Conservation (phyloP, 2,329 filamentous ascomycete species). For the Furcasterigmium furcatum region DNA sequence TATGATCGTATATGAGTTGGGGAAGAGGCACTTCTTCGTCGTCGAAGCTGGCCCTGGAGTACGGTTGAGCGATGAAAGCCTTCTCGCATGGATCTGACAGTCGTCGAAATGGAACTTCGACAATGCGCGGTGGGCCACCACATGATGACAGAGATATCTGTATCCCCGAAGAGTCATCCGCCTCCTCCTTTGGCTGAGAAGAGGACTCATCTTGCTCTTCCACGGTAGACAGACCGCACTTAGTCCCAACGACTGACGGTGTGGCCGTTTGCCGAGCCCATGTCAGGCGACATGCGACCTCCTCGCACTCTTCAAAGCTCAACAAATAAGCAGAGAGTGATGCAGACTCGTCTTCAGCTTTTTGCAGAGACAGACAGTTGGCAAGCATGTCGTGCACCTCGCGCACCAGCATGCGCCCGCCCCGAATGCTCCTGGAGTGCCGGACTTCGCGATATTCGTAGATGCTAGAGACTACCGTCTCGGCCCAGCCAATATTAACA, state of each 20-base stretch:
- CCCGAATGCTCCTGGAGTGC: conserved; percentile 68
- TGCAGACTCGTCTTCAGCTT: conserved; percentile 20
- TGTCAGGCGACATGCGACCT: conserved; percentile 68
- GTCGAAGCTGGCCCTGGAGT: conserved; percentile 61
- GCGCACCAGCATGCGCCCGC: conserved; percentile 67
- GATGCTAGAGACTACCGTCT: conserved; percentile 80
- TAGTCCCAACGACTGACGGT: conserved; percentile 16
- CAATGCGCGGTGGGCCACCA: conserved; percentile 28
- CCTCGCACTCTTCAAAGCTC: conserved; percentile 78
- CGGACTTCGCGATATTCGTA: conserved; percentile 87
- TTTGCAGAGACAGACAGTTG: conserved; percentile 18
- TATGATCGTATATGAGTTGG: conserved; percentile 69
- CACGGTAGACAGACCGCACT: conserved; percentile 45
- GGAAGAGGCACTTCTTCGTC: conserved; percentile 83
- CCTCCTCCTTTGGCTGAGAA: conserved; percentile 15
- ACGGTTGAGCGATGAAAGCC: conserved; percentile 63
- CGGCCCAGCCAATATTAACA: conserved; percentile 88
- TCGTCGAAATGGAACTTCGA: conserved; percentile 62
- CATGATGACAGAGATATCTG: conserved; percentile 45
- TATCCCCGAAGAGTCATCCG: conserved; percentile 14
- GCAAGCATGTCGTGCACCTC: conserved; percentile 65
- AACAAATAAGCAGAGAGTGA: conserved; percentile 39
- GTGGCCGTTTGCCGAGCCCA: conserved; percentile 60
- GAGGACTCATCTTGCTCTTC: conserved; percentile 52
- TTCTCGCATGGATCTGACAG: conserved; percentile 74